Conservation (phyloP, 768 basidiomycete genomes). For the Naganishia vaughanmartiniae region DNA sequence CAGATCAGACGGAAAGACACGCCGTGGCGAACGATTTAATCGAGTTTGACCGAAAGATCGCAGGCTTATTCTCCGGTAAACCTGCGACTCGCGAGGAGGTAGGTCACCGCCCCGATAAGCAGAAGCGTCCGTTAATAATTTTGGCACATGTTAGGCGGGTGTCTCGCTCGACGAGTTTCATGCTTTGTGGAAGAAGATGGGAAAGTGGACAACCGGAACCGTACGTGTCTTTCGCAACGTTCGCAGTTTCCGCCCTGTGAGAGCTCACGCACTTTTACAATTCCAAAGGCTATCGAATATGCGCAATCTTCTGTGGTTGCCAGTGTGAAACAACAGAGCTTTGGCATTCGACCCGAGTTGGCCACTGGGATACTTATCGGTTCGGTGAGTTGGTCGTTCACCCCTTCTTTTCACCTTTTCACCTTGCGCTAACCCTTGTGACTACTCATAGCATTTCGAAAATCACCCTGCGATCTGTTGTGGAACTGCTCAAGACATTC, state of each 20-base stretch:
- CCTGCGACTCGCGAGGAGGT: constrained; percentile 53
- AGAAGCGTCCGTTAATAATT: constrained; percentile 20
- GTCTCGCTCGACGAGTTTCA: constrained; percentile 58
- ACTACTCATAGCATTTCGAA: constrained; percentile 54
- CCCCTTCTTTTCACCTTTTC: neutral
- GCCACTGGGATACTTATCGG: constrained; percentile 58
- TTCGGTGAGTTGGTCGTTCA: constrained; percentile 32
- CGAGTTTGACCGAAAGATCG: constrained; percentile 65
- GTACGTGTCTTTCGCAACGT: neutral
- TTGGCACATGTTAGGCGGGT: constrained; percentile 51
- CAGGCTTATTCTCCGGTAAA: constrained; percentile 67
- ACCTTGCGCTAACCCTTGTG: neutral
- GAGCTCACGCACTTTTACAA: neutral
- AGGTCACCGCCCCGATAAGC: constrained; percentile 44
- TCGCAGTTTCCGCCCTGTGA: neutral
- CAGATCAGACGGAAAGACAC: constrained; percentile 60
- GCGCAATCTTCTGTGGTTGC: constrained; percentile 57
- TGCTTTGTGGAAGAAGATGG: constrained; percentile 47
- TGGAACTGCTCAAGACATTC: constrained; percentile 57
- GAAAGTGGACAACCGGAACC: constrained; percentile 1
- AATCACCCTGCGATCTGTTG: constrained; percentile 58
- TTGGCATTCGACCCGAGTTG: constrained; percentile 24
- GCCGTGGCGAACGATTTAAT: constrained; percentile 66
- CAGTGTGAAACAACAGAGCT: constrained; percentile 49
- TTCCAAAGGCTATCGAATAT: constrained; percentile 53